phyloP scores from a whole-genome alignment of 2,329 filamentous ascomycete genomes.

The Mollisia scopiformis region DNA sequence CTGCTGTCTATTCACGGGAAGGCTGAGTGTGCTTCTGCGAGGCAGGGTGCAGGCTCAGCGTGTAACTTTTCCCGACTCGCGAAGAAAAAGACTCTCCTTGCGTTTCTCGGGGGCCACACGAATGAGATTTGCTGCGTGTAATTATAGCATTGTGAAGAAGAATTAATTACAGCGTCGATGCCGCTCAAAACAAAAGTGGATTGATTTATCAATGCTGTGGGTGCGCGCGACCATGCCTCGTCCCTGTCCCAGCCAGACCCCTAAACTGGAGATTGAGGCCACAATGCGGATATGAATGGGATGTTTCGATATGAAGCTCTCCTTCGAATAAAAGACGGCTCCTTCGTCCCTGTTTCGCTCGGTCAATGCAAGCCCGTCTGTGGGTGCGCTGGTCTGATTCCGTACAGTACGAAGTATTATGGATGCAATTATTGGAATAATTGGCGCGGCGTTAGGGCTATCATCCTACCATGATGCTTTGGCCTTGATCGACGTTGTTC shows the following conservation, averaged over 20 bases:
- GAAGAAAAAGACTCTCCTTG: too few relatives aligned
- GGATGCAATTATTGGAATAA: too few relatives aligned
- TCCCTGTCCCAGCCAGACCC: not conserved
- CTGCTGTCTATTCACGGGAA: not conserved
- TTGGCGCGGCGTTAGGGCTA: too few relatives aligned
- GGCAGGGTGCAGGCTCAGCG: not conserved
- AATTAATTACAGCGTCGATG: conserved; percentile 16
- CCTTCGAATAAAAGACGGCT: conserved; percentile 1
- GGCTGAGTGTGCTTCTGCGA: too few relatives aligned
- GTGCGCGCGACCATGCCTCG: not conserved
- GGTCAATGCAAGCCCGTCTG: conserved; percentile 25
- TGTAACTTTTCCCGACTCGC: not conserved
- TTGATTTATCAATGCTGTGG: conserved; percentile 10
- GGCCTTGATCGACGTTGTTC: not conserved
- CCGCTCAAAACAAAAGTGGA: conserved; percentile 1
- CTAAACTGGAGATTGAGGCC: not conserved
- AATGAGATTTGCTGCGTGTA: too few relatives aligned
- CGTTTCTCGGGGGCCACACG: too few relatives aligned
- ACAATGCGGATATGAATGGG: not conserved
- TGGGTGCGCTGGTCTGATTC: too few relatives aligned
- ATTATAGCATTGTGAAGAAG: not conserved
- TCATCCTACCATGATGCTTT: conserved; percentile 6
- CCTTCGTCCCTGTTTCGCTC: conserved; percentile 17
- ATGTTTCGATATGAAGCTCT: conserved; percentile 5
- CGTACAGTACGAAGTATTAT: too few relatives aligned